Percentiles rank a stretch among this genome's conserved stretches.
Evolutionary conservation across 257 asterid genomes (phyloP).

Genomic region (Solanum lignicaule): DNA sequence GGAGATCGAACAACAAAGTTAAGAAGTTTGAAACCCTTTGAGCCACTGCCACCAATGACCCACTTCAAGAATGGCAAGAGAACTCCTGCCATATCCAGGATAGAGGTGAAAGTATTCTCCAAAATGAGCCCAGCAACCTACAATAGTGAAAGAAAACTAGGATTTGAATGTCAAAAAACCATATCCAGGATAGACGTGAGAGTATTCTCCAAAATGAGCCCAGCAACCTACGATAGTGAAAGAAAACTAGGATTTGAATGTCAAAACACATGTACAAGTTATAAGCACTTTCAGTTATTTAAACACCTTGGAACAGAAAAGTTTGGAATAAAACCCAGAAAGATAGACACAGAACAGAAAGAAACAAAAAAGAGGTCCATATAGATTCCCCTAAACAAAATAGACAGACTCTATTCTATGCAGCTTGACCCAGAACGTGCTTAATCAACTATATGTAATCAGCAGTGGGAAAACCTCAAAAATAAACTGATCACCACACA

Average conservation of each 20-base stretch:
- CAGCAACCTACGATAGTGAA: constrained; percentile 52
- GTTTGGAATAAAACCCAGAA: neutral
- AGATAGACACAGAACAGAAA: neutral
- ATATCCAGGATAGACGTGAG: constrained; percentile 92
- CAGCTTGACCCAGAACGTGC: neutral
- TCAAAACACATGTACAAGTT: neutral
- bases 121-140: constrained; percentile 77
- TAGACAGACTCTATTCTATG: neutral
- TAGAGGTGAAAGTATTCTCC: constrained; percentile 95
- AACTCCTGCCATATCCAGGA: constrained; percentile 98
- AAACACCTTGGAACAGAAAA: neutral
- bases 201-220: constrained; percentile 79
- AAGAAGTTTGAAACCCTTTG: constrained; percentile 66
- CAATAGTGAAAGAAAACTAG: constrained; percentile 2
- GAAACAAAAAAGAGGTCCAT: neutral
- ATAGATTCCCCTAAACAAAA: neutral
- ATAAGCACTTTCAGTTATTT: neutral
- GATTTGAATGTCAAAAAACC: constrained; percentile 16
- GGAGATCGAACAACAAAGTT: constrained; percentile 92
- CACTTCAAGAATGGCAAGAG: constrained; percentile 76
- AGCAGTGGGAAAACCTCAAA: neutral
- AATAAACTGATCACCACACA: neutral
- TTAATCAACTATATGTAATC: neutral
- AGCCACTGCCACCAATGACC: constrained; percentile 78
- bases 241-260: neutral